Evolutionary conservation across 2,329 filamentous ascomycete species (phyloP).

Genomic region (Stylonectria norvegica): DNA sequence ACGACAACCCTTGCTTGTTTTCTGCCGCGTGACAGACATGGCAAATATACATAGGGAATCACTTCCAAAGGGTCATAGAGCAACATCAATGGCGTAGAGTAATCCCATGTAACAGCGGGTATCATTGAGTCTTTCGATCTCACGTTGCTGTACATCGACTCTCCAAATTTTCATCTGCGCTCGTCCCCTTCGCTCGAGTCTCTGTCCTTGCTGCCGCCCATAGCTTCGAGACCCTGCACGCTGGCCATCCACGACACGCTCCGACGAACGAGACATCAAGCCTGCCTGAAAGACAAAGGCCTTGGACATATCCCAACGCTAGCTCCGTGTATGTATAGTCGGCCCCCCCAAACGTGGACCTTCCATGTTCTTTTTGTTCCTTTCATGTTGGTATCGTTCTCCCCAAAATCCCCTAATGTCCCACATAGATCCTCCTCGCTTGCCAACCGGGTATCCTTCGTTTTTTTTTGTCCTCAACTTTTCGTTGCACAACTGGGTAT

Average conservation of each 20-base stretch:
- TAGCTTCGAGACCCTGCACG: background rate
- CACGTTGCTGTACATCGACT: slow-evolving; percentile 17
- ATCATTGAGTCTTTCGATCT: slow-evolving; percentile 27
- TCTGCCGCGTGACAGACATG: too few relatives aligned
- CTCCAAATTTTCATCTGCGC: slow-evolving; percentile 21
- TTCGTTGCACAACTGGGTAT: slow-evolving; percentile 34
- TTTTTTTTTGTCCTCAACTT: slow-evolving; percentile 29
- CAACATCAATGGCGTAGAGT: too few relatives aligned
- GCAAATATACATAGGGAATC: too few relatives aligned
- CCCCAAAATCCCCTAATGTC: slow-evolving; percentile 21
- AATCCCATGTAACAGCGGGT: slow-evolving; percentile 19
- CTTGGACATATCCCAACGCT: slow-evolving; percentile 11
- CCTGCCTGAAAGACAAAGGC: slow-evolving; percentile 3
- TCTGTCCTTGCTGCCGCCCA: background rate
- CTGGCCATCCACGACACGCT: background rate
- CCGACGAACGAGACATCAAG: slow-evolving; percentile 16
- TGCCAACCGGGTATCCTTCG: slow-evolving; percentile 34
- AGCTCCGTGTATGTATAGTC: slow-evolving; percentile 22
- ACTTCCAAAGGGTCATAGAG: too few relatives aligned
- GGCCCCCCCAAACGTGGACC: slow-evolving; percentile 13
- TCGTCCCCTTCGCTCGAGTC: slow-evolving; percentile 8
- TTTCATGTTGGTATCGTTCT: slow-evolving; percentile 27
- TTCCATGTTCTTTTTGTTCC: slow-evolving; percentile 21
- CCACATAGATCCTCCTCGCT: slow-evolving; percentile 23
- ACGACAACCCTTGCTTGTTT: too few relatives aligned